Evolutionary conservation across 1,284 basidiomycete genomes (phyloP).

Genomic region (Agroathelia rolfsii): DNA sequence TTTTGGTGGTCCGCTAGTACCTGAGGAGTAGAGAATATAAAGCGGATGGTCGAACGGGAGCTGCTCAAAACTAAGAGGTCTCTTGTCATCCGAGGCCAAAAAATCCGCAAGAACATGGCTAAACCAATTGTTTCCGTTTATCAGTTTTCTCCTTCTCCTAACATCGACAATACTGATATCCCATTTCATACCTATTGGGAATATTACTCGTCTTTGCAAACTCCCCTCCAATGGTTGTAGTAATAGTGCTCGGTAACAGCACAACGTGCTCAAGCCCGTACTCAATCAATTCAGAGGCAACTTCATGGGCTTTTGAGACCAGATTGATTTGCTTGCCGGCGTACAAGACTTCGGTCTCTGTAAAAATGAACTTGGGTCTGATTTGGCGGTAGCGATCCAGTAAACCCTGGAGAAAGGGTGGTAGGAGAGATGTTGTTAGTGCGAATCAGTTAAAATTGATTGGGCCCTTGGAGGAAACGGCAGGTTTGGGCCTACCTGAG

Average conservation of each 20-base stretch:
- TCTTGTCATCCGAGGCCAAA: constrained; percentile 33
- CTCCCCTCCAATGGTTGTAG: constrained; percentile 33
- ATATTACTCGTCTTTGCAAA: constrained; percentile 17
- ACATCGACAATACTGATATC: too few relatives aligned
- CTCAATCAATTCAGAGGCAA: constrained; percentile 37
- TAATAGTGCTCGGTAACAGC: constrained; percentile 45
- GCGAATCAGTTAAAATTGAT: constrained; percentile 1
- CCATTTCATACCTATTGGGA: constrained; percentile 31
- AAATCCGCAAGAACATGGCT: constrained; percentile 42
- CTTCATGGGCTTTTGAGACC: constrained; percentile 38
- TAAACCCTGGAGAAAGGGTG: constrained; percentile 36
- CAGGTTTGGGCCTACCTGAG: constrained; percentile 32
- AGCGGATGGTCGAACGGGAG: constrained; percentile 78
- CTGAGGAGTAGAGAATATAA: constrained; percentile 82
- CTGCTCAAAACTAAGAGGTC: constrained; percentile 51
- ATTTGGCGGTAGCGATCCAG: constrained; percentile 64
- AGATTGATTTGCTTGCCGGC: constrained; percentile 47
- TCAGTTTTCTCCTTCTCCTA: background rate
- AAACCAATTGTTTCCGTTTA: too few relatives aligned
- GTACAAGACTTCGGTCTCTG: constrained; percentile 54
- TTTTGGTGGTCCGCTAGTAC: constrained; percentile 78
- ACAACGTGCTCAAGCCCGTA: constrained; percentile 40
- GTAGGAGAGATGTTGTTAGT: constrained; percentile 4
- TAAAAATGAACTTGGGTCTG: constrained; percentile 52
- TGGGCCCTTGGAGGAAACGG: background rate